Percentiles rank a stretch among this genome's conserved stretches.
Conservation (phyloP, 2,329 filamentous ascomycete species). For the Venturia pyrina region DNA sequence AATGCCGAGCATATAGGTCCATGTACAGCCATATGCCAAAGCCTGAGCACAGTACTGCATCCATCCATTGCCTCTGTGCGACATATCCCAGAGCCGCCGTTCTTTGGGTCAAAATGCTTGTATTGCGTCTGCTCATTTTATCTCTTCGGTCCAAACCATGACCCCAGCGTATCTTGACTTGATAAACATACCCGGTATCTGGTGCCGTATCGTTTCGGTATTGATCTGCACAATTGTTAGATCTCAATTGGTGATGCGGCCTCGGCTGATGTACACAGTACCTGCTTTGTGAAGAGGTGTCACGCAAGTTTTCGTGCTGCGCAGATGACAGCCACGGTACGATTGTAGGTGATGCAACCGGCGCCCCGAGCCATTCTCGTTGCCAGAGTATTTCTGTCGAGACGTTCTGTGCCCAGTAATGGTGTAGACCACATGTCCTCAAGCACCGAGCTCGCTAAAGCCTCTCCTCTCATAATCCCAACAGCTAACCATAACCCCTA, state of each 20-base stretch:
- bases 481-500: slow-evolving; percentile 5
- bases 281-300: background rate
- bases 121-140: background rate
- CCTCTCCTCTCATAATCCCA: slow-evolving; percentile 8
- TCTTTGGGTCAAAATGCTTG: background rate
- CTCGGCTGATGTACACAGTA: background rate
- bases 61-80: background rate
- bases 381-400: background rate
- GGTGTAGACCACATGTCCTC: background rate
- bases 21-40: background rate
- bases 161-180: background rate
- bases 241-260: background rate
- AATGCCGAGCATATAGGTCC: background rate
- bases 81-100: background rate
- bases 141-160: background rate
- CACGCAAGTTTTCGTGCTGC: background rate
- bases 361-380: background rate
- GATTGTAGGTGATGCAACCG: background rate
- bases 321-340: background rate
- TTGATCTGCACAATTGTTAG: background rate
- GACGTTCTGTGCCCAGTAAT: background rate
- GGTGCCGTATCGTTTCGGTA: background rate
- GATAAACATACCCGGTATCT: background rate
- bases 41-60: background rate
- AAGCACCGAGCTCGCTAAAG: slow-evolving; percentile 9